Conservation (phyloP, 345 rosid species). For the Hypericum perforatum region DNA sequence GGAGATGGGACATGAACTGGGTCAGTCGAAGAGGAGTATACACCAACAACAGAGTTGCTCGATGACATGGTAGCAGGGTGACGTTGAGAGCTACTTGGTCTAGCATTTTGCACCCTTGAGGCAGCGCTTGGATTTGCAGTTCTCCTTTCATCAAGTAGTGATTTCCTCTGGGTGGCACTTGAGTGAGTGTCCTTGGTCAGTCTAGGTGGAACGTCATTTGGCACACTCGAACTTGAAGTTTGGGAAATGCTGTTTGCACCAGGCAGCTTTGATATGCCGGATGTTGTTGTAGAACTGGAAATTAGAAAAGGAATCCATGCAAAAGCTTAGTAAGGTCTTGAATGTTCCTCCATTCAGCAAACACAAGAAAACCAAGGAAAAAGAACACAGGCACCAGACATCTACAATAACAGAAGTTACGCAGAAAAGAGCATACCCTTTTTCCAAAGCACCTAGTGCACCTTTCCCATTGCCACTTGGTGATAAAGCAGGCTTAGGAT, state of each 20-base stretch:
- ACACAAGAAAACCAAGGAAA: not conserved
- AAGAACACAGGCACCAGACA: not conserved
- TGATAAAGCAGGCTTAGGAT: constrained; percentile 29
- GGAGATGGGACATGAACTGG: constrained; percentile 97
- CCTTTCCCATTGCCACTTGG: constrained; percentile 26
- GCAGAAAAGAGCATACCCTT: constrained; percentile 30
- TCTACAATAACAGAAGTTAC: not conserved
- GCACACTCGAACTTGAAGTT: constrained; percentile 29
- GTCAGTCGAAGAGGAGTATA: constrained; percentile 78
- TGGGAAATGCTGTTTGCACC: constrained; percentile 22
- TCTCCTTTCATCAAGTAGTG: constrained; percentile 25
- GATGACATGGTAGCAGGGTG: constrained; percentile 31
- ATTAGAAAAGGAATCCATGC: constrained; percentile 5
- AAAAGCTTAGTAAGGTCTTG: constrained; percentile 1
- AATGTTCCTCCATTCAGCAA: not conserved
- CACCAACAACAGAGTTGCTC: constrained; percentile 67
- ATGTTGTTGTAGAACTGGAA: constrained; percentile 27
- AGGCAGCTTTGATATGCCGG: constrained; percentile 29
- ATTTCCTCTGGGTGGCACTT: constrained; percentile 24
- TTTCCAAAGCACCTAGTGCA: constrained; percentile 21
- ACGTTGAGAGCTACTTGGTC: constrained; percentile 27
- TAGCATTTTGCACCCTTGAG: constrained; percentile 27
- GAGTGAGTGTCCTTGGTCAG: constrained; percentile 20
- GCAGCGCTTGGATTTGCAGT: constrained; percentile 14
- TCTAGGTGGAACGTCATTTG: constrained; percentile 24